Percentiles rank a stretch among this genome's conserved stretches.
phyloP scores from a whole-genome alignment of 257 asterid species.

The Capsicum rhomboideum region DNA sequence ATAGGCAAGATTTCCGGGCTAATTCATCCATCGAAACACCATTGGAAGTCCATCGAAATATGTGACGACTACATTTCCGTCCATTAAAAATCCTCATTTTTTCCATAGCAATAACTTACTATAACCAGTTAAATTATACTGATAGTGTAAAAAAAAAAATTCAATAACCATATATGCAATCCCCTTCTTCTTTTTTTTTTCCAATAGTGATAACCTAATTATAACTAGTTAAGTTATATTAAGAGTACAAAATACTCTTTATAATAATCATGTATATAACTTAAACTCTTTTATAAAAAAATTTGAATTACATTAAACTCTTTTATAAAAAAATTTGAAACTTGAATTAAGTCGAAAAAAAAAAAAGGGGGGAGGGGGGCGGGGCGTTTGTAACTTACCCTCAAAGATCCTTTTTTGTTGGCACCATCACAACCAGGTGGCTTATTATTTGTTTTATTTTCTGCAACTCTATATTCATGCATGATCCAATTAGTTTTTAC shows the following conservation, averaged over 20 bases:
- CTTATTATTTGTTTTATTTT: slow-evolving; percentile 29
- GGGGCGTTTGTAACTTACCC: neutral
- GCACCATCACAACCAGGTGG: slow-evolving; percentile 36
- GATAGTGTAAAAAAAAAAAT: no score
- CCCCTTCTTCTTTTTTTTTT: no score
- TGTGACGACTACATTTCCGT: neutral
- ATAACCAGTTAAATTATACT: no score
- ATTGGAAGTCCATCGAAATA: no score
- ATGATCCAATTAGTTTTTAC: slow-evolving; percentile 52
- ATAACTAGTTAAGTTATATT: no score
- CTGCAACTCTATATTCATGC: slow-evolving; percentile 49
- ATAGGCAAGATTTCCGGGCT: neutral
- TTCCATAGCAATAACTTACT: neutral
- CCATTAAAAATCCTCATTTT: neutral
- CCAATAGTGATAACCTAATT: no score
- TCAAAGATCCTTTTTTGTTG: slow-evolving; percentile 9
- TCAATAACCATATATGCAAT: no score
- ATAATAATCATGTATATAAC: neutral
- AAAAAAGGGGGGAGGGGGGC: no score
- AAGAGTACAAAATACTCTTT: no score
- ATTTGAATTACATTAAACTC: neutral
- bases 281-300: neutral
- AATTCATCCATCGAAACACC: no score
- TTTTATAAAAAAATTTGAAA: neutral
- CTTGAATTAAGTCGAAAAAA: neutral